These are phyloP conservation scores for Crotalaria pallida DNA, from an alignment of 306 rosid genomes.

Conservation along the genomic window DNA sequence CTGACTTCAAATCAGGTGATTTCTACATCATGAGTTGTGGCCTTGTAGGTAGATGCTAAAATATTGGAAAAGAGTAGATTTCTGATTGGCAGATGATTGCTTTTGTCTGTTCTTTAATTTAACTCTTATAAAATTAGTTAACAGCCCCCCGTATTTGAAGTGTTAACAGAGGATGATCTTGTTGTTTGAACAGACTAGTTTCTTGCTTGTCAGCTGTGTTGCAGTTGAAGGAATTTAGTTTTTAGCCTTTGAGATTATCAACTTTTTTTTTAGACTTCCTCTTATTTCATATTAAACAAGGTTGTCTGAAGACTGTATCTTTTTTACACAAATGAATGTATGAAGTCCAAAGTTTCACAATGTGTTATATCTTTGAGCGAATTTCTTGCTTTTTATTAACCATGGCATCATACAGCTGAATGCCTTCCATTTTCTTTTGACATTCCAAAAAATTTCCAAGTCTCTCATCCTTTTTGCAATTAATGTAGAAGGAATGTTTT, in stretches of 20 bases:
- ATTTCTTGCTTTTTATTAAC: not conserved
- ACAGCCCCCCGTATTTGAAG: not conserved
- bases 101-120: not conserved
- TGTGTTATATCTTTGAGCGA: not conserved
- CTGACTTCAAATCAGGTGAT: not conserved
- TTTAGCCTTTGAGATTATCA: not conserved
- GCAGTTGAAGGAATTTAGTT: not conserved
- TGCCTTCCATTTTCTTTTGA: conserved; percentile 1
- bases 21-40: not conserved
- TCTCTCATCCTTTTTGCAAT: conserved; percentile 15
- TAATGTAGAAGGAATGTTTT: conserved; percentile 33
- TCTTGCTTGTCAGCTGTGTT: not conserved
- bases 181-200: not conserved
- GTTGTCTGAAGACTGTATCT: not conserved
- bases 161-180: not conserved
- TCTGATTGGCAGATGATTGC: not conserved
- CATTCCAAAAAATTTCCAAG: not conserved
- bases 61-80: not conserved
- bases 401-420: not conserved
- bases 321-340: not conserved
- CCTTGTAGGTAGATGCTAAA: not conserved
- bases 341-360: not conserved
- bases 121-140: not conserved
- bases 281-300: not conserved
- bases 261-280: not conserved